Conservation (phyloP, 345 rosid genomes). For the Pistacia atlantica region DNA sequence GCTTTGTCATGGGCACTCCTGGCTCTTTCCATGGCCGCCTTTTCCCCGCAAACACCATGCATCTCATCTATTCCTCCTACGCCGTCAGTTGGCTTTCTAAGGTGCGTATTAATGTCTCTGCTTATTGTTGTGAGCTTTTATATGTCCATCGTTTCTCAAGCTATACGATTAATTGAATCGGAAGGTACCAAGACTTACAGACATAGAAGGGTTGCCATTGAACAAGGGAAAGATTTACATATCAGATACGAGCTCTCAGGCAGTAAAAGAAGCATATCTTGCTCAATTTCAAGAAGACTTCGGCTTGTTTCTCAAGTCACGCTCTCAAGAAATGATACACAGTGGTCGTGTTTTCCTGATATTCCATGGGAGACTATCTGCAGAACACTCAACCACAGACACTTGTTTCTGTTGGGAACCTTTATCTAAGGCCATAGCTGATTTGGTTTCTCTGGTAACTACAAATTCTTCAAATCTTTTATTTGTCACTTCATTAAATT, state of each 20-base stretch:
- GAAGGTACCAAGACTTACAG: conserved; percentile 23
- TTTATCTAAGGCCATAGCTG: conserved; percentile 16
- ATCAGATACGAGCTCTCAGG: conserved; percentile 19
- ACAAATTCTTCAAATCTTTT: too few species aligned
- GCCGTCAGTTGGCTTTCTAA: too few species aligned
- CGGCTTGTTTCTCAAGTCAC: conserved; percentile 18
- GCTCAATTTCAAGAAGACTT: conserved; percentile 31
- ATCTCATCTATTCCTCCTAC: conserved; percentile 3
- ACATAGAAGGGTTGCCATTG: conserved; percentile 15
- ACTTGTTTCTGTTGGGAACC: conserved; percentile 4
- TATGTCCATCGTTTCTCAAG: not conserved
- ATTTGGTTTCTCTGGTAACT: conserved; percentile 23
- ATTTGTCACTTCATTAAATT: too few species aligned
- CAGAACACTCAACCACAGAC: not conserved
- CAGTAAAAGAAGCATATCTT: conserved; percentile 28
- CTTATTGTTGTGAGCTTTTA: conserved; percentile 19
- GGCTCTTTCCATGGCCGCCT: conserved; percentile 34
- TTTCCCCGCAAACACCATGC: conserved; percentile 16
- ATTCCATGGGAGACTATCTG: conserved; percentile 11
- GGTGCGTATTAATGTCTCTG: not conserved
- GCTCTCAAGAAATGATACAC: conserved; percentile 25
- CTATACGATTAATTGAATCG: too few species aligned
- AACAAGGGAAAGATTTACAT: conserved; percentile 34
- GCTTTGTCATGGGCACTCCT: conserved; percentile 23
- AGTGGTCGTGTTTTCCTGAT: conserved; percentile 23